These are phyloP conservation scores for Cymodocea nodosa DNA, from an alignment of 116 monocot genomes.

Conservation along the genomic window DNA sequence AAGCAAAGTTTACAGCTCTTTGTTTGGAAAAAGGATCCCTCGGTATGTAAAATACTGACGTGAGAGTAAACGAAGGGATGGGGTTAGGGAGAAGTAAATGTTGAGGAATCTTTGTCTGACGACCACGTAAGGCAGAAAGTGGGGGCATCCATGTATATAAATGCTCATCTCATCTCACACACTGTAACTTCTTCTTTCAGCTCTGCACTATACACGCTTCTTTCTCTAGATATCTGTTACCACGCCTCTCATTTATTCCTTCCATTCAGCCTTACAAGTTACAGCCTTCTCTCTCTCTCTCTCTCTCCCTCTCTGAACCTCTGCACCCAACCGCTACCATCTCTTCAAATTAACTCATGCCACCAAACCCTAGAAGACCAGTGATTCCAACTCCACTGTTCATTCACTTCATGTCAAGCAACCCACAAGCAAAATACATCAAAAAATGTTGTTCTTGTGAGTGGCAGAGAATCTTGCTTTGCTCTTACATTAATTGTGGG, in stretches of 20 bases:
- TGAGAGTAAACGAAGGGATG: neutral
- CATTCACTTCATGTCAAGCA: too few relatives aligned
- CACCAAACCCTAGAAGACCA: neutral
- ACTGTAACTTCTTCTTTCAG: neutral
- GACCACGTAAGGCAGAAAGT: slow-evolving; percentile 1
- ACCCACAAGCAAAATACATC: too few relatives aligned
- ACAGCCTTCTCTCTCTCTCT: neutral
- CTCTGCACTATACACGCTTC: neutral
- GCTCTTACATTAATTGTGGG: neutral
- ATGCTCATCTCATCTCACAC: neutral
- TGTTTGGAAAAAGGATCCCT: too few relatives aligned
- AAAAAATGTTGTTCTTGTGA: neutral
- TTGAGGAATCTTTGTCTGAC: slow-evolving; percentile 8
- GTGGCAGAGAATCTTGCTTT: neutral
- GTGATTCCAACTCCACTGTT: neutral
- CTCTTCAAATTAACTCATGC: slow-evolving; percentile 3
- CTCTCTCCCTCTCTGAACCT: neutral
- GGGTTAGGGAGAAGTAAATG: neutral
- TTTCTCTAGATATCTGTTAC: neutral
- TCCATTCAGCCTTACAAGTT: neutral
- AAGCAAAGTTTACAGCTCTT: too few relatives aligned
- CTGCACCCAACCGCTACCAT: slow-evolving; percentile 3
- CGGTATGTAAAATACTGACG: too few relatives aligned
- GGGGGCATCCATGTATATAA: slow-evolving; percentile 6
- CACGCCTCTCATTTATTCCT: slow-evolving; percentile 5